Percentiles rank a stretch among this genome's conserved stretches.
Conservation (phyloP, 108 stramenopile species). For the Skeletonema grethae region DNA sequence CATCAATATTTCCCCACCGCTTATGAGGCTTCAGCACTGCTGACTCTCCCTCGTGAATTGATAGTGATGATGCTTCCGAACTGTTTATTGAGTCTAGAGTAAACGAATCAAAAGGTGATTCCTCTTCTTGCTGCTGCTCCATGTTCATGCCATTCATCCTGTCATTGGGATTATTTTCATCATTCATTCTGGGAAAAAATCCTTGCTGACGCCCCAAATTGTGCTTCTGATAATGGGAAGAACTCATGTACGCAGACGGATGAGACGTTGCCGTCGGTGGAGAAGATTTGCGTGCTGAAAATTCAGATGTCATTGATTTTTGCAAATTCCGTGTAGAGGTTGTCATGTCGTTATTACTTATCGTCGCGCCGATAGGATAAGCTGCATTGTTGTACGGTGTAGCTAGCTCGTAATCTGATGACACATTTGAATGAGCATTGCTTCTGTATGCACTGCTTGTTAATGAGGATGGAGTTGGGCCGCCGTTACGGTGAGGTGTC, state of each 20-base stretch:
- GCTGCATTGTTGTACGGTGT: not conserved
- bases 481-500: not conserved
- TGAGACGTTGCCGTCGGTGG: constrained; percentile 5
- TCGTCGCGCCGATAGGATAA: not conserved
- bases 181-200: not conserved
- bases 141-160: not conserved
- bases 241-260: not conserved
- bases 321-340: not conserved
- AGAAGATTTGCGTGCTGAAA: constrained; percentile 1
- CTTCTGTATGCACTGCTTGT: not conserved
- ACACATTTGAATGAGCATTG: not conserved
- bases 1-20: not conserved
- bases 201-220: not conserved
- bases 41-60: not conserved
- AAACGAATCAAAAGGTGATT: not conserved
- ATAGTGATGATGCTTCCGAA: not conserved
- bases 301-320: constrained; percentile 5
- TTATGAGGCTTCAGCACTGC: not conserved
- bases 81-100: constrained; percentile 2
- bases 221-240: not conserved
- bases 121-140: not conserved
- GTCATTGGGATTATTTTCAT: constrained; percentile 4
- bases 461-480: constrained; percentile 1
- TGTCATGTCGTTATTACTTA: not conserved
- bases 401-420: not conserved